Base-by-base conservation (phyloP, 768 basidiomycete species). In the Kondoa subrosea region DNA sequence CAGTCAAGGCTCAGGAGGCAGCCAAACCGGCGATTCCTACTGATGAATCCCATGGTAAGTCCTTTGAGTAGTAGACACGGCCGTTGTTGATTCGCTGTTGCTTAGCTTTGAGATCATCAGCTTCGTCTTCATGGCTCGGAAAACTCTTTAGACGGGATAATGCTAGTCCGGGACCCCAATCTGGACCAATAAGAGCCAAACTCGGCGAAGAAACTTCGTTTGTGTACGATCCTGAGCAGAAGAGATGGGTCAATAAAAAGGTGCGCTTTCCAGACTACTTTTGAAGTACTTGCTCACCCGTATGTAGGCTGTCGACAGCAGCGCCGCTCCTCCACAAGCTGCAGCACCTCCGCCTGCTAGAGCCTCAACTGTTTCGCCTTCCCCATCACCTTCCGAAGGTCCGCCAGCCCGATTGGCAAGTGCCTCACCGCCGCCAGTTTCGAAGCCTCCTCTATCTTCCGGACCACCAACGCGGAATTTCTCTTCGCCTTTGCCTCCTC, bases 211-310 rank as follows among this genome's bases (percentile, higher is more conserved):
- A 91, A 75, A 90, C 80, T 30, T 80, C 85, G 30, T 93, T 97
- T 79, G 87, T 89, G 74, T 99, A 88, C 75, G 95, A 99, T 75
- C 85, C 87, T 73, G 91, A 95, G n/a, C 82, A 86, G 69, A 91
- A 92, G 76, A 84, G 87, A 70, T 99, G 95, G 95, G 85, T 99
- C 30, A 91, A 95, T 76, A 92, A 87, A 78, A 91, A 87, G 80
- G 91, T 89, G 69, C 76, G 76, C 72, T 50, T 15, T n/a, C 34
- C 40, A 21, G 40, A 8, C 21, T 8, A 50, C 40, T 21, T 8
- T 8, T 8, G 40, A 50, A 50, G 21, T 8, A 8, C 21, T 50
- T 21, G 40, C 40, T 50, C 8, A 50, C 40, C 21, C 40, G 8
- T 8, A 50, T 50, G 40, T 50, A 8, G 21, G 40, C n/a, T n/a